Conservation (phyloP, 176 grass and related monocot species). For the Oropetium thomaeum region DNA sequence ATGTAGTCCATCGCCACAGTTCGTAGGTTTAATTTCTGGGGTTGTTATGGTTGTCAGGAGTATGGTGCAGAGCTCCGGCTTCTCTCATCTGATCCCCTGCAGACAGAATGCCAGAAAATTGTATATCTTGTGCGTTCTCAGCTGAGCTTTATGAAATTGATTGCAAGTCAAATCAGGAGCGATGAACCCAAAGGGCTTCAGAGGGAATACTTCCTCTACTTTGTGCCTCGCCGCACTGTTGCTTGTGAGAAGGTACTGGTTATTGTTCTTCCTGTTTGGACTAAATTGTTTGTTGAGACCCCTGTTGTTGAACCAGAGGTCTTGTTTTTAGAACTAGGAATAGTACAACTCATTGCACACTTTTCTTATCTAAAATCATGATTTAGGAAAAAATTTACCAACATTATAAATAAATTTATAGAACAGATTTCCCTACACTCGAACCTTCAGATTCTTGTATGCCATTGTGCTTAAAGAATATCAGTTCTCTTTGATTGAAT, state of each 20-base stretch:
- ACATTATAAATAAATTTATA: neutral
- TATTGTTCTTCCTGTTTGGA: slow-evolving; percentile 13
- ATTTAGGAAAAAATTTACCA: neutral
- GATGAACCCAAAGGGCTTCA: slow-evolving; percentile 67
- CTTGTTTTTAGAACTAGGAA: neutral
- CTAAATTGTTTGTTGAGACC: neutral
- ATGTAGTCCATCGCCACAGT: neutral
- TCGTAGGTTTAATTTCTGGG: neutral
- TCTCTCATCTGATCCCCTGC: slow-evolving; percentile 55
- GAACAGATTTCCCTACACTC: neutral
- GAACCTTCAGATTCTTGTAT: neutral
- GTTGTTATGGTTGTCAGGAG: slow-evolving; percentile 50
- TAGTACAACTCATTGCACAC: neutral
- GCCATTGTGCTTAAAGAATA: neutral
- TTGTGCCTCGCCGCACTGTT: slow-evolving; percentile 74
- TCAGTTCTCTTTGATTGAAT: neutral
- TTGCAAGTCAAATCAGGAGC: slow-evolving; percentile 56
- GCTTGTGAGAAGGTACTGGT: slow-evolving; percentile 77
- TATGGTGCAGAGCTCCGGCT: slow-evolving; percentile 58
- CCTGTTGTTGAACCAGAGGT: neutral
- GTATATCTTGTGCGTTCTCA: slow-evolving; percentile 67
- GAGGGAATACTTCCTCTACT: slow-evolving; percentile 89
- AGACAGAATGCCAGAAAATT: slow-evolving; percentile 68
- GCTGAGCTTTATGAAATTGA: slow-evolving; percentile 61
- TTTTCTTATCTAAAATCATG: neutral